These are phyloP conservation scores for Aegilops sharonensis DNA, from an alignment of 176 grass and related monocot genomes.

Conservation along the genomic window DNA sequence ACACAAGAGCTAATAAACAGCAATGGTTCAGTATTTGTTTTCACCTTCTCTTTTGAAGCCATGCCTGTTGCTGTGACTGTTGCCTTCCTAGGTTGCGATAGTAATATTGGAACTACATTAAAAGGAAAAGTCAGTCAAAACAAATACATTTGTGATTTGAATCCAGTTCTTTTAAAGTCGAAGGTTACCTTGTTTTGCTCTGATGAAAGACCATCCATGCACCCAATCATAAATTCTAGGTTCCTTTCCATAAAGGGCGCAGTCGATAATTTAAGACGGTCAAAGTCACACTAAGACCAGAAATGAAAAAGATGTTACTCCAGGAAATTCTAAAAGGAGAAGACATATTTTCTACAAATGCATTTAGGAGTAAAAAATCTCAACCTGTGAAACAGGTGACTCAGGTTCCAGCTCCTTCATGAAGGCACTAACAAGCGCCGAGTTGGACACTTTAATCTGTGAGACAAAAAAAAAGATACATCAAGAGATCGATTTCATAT, in stretches of 20 bases:
- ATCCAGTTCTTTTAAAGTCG: background rate
- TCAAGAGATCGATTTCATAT: background rate
- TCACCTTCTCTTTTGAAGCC: constrained; percentile 99
- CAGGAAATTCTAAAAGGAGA: background rate
- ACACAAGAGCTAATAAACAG: background rate
- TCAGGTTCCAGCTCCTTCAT: constrained; percentile 96
- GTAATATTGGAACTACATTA: constrained; percentile 96
- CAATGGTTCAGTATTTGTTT: background rate
- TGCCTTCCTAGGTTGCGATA: constrained; percentile 88
- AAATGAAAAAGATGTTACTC: background rate
- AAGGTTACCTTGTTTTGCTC: constrained; percentile 89
- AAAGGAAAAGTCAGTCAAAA: constrained; percentile 21
- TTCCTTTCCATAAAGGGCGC: constrained; percentile 99
- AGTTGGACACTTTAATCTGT: constrained; percentile 99
- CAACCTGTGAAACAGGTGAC: constrained; percentile 81
- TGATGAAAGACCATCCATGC: constrained; percentile 95
- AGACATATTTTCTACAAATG: background rate
- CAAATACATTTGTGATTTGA: background rate
- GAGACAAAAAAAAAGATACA: constrained; percentile 9
- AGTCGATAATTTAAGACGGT: constrained; percentile 89
- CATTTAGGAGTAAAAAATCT: constrained; percentile 10
- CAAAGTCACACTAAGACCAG: constrained; percentile 76
- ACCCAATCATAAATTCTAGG: constrained; percentile 96
- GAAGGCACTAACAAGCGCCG: constrained; percentile 94
- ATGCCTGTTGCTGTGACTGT: constrained; percentile 90